Evolutionary conservation across 2,329 filamentous ascomycete species (phyloP).

Genomic region (Talaromyces sp.): DNA sequence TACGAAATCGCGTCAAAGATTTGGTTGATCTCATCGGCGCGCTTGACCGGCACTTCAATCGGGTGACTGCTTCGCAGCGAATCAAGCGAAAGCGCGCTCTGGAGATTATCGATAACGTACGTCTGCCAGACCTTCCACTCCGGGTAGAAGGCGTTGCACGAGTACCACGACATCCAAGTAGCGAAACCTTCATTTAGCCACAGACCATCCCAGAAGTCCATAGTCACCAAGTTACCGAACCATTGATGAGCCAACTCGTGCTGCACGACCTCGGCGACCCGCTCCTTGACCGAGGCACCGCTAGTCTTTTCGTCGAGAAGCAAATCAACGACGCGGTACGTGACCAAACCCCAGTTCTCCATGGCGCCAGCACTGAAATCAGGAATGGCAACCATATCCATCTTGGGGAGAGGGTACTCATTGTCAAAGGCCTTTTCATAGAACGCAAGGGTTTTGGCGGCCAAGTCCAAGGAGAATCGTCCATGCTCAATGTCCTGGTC

Average conservation of each 20-base stretch:
- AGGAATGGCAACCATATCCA: slow-evolving; percentile 94
- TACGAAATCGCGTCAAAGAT: slow-evolving; percentile 98
- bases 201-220: slow-evolving; percentile 97
- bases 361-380: slow-evolving; percentile 95
- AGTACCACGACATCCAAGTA: slow-evolving; percentile 91
- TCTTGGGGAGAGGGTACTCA: slow-evolving; percentile 83
- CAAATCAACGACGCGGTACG: slow-evolving; percentile 87
- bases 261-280: slow-evolving; percentile 91
- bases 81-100: slow-evolving; percentile 81
- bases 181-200: slow-evolving; percentile 96
- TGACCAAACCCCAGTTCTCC: slow-evolving; percentile 98
- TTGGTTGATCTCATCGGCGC: slow-evolving; percentile 93
- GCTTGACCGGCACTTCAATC: slow-evolving; percentile 93
- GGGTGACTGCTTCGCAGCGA: slow-evolving; percentile 92
- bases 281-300: slow-evolving; percentile 83
- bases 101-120: slow-evolving; percentile 89
- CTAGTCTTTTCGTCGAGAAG: slow-evolving; percentile 89
- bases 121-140: slow-evolving; percentile 98
- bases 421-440: slow-evolving; percentile 94
- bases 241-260: slow-evolving; percentile 97
- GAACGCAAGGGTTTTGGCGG: slow-evolving; percentile 83
- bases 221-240: slow-evolving; percentile 96
- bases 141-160: slow-evolving; percentile 90
- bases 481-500: slow-evolving; percentile 89
- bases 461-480: slow-evolving; percentile 83